Base-by-base conservation (phyloP, 2,329 filamentous ascomycete genomes). In the Xenosphaeropsis pyriputrescens region DNA sequence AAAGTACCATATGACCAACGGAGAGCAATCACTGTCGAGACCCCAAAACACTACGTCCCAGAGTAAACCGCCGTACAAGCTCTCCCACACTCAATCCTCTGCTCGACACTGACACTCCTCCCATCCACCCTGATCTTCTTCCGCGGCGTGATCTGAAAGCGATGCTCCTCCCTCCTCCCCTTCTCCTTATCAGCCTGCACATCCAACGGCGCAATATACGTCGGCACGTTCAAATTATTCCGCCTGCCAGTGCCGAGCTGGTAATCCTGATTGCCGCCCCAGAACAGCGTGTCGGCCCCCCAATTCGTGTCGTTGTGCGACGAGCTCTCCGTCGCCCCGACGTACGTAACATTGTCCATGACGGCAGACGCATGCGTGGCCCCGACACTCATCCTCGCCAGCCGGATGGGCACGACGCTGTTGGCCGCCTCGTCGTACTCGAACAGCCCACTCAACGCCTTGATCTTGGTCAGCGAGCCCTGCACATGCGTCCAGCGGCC, bases 201-300 rank as follows among this genome's bases (percentile, higher is more conserved):
- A 43, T 93, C 85, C 32, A 89, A 58, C 12, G 85, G 80, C 22
- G 75, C 73, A 38, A 95, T 85, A 53, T 94, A 89, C 2, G 69
- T 67, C 1, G 91, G 91, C 11, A 70, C 67, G 37, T 74, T 72
- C 8, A 82, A 54, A 52, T 96, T 96, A 51, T 75, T 91, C 43
- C 89, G 66, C 64, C 82, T 93, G 18, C 91, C 88, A 1, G 82
- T 95, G 11, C 91, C 91, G 18, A 98, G 72, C 60, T 98, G 91
- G 57, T 82, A 95, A 55, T 79, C 74, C 61, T 96, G 88, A 51
- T 96, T 98, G 38, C 85, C 85, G 43, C 91, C 91, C 85, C 88
- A 98, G 66, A 85, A 93, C 2, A 96, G 57, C 19, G 88, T 78
- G 55, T 96, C 91, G 4, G 81, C 76, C 35, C 91, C 91, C 74